A percentile compares a stretch with the other conserved stretches of the same genome.
These are phyloP conservation scores for Cymodocea nodosa DNA, from an alignment of 116 monocot genomes.

Conservation along the genomic window DNA sequence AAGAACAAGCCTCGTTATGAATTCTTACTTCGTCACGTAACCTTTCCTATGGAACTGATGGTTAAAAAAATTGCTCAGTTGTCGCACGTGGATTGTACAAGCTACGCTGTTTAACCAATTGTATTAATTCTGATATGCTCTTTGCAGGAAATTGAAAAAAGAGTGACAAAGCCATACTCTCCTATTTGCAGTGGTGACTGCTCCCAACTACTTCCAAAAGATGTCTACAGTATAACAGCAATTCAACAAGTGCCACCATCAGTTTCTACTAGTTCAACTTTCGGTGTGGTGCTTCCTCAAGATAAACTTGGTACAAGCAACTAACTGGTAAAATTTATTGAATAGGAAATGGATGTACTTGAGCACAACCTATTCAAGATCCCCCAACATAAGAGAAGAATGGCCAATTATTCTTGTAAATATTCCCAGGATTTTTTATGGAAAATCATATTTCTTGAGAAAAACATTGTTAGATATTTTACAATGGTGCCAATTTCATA, in stretches of 20 bases:
- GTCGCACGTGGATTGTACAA: no score
- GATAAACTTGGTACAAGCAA: background rate
- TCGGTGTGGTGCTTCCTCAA: background rate
- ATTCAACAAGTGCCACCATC: background rate
- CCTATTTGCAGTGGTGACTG: background rate
- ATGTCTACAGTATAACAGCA: background rate
- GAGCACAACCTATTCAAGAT: no score
- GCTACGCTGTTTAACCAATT: background rate
- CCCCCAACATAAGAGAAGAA: no score
- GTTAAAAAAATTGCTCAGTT: no score
- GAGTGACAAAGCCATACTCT: slow-evolving; percentile 10
- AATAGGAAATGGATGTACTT: background rate
- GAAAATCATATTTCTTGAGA: no score
- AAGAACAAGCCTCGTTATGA: background rate
- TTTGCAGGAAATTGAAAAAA: slow-evolving; percentile 3
- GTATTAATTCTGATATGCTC: background rate
- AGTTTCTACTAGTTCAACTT: slow-evolving; percentile 1
- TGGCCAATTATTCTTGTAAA: no score
- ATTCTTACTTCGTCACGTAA: no score
- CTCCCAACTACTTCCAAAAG: slow-evolving; percentile 2
- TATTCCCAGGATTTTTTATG: no score
- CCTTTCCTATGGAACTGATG: no score
- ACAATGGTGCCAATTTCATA: no score
- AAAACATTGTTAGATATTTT: no score
- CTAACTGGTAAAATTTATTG: background rate